Base-by-base conservation (phyloP, 139 green algal genomes). In the Haematococcus lacustris region DNA sequence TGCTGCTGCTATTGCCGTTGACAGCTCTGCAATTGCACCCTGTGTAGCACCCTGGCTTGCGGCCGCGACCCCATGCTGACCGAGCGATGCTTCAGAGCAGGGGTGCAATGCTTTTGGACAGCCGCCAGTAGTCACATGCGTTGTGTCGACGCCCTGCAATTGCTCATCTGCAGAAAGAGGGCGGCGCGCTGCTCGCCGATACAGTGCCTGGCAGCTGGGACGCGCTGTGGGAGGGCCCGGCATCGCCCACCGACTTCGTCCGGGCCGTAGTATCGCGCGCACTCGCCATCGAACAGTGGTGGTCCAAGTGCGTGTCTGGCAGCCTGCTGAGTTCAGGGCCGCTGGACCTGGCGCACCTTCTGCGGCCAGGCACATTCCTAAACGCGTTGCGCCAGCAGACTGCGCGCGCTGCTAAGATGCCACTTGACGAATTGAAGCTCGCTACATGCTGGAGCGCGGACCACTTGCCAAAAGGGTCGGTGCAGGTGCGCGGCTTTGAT, bases 381-480 rank as follows among this genome's bases (percentile, higher is more conserved):
- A 92, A 88, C 69, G 87, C 90, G 38, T 75, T 95, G 59, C 75
- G 83, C 7, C 90, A 95, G 80, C 71, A 88, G 39, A 80, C 77
- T 1, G 83, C 86, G 0, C 79, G 85, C n/a, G 21, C 47, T 66
- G 66, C 78, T 17, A 71, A 50, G 17, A 39, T 76, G 26, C 39
- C 81, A 23, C 82, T 95, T 66, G 84, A 90, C 71, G 69, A 62
- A 41, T 80, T 95, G 5, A 79, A 82, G 75, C 71, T 93, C 35
- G 76, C 78, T 35, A 90, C 81, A 23, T 76, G 68, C 66, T 92
- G 87, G 86, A 81, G 88, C 13, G 63, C 68, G 1, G 68, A n/a
- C 1, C 61, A 57, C 32, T 70, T 88, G 61, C 13, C 23, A 3
- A 23, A 30, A 9, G 43, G 41, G 3, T n/a, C 51, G 3, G 35